Evolutionary conservation across 768 basidiomycete genomes (phyloP).

Genomic region (Holtermanniella nyarrowii): DNA sequence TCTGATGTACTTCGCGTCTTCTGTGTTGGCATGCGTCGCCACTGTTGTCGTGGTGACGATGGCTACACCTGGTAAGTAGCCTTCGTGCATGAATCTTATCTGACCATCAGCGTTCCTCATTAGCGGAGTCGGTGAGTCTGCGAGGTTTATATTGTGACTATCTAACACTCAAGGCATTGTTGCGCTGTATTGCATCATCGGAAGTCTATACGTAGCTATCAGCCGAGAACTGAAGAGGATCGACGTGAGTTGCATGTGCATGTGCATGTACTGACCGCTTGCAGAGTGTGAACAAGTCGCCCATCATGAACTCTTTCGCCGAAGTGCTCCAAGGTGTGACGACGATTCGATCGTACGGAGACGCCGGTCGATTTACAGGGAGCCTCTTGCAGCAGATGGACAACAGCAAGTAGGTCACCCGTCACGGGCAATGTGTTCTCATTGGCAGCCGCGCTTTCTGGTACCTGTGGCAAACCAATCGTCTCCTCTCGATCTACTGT

Average conservation of each 20-base stretch:
- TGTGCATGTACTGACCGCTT: not conserved
- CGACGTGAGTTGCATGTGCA: constrained; percentile 26
- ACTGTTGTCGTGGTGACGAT: constrained; percentile 38
- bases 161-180: no score
- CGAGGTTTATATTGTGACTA: no score
- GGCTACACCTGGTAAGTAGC: constrained; percentile 35
- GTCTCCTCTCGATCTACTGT: constrained; percentile 35
- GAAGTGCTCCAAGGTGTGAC: constrained; percentile 42
- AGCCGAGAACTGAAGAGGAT: constrained; percentile 44
- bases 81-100: constrained; percentile 2
- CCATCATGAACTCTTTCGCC: constrained; percentile 42
- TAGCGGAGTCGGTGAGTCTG: not conserved
- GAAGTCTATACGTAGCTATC: constrained; percentile 40
- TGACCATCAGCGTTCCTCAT: constrained; percentile 1
- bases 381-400: constrained; percentile 40
- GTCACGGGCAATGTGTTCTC: not conserved
- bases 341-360: constrained; percentile 43
- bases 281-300: constrained; percentile 12
- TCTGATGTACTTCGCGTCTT: constrained; percentile 28
- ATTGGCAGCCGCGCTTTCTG: constrained; percentile 40
- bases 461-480: constrained; percentile 41
- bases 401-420: constrained; percentile 35
- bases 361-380: constrained; percentile 41
- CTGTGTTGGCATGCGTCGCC: constrained; percentile 28
- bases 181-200: constrained; percentile 33